phyloP scores from a whole-genome alignment of 306 rosid species.

The Canavalia gladiata region DNA sequence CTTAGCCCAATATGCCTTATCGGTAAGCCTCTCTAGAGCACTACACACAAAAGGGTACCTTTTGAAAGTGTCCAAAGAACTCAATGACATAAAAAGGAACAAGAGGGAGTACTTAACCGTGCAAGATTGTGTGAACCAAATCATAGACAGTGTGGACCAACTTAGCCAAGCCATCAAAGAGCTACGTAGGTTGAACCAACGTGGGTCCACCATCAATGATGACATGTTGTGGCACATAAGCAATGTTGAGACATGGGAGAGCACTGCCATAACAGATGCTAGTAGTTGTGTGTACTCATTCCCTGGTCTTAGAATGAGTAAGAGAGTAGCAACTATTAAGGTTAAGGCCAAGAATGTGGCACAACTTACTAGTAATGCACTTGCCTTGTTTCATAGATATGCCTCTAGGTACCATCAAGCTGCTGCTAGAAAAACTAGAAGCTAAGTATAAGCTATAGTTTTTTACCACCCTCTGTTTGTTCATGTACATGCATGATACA shows the following conservation, averaged over 20 bases:
- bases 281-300: slow-evolving; percentile 57
- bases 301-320: slow-evolving; percentile 60
- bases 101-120: slow-evolving; percentile 49
- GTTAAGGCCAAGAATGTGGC: slow-evolving; percentile 71
- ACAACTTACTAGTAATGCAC: slow-evolving; percentile 63
- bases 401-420: slow-evolving; percentile 50
- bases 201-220: slow-evolving; percentile 28
- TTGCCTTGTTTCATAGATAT: slow-evolving; percentile 67
- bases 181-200: slow-evolving; percentile 40
- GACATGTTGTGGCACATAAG: slow-evolving; percentile 68
- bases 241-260: slow-evolving; percentile 76
- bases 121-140: slow-evolving; percentile 64
- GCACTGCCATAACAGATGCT: slow-evolving; percentile 71
- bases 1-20: slow-evolving; percentile 60
- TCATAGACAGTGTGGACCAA: slow-evolving; percentile 65
- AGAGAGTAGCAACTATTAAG: slow-evolving; percentile 58
- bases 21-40: slow-evolving; percentile 64
- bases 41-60: slow-evolving; percentile 53
- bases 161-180: slow-evolving; percentile 62
- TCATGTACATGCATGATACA: slow-evolving; percentile 31
- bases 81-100: slow-evolving; percentile 41
- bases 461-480: slow-evolving; percentile 40
- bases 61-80: slow-evolving; percentile 48
- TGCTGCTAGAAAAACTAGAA: slow-evolving; percentile 40
- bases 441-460: no score